Evolutionary conservation across 2,329 filamentous ascomycete genomes (phyloP).

Genomic region (Thielaviopsis ethacetica): DNA sequence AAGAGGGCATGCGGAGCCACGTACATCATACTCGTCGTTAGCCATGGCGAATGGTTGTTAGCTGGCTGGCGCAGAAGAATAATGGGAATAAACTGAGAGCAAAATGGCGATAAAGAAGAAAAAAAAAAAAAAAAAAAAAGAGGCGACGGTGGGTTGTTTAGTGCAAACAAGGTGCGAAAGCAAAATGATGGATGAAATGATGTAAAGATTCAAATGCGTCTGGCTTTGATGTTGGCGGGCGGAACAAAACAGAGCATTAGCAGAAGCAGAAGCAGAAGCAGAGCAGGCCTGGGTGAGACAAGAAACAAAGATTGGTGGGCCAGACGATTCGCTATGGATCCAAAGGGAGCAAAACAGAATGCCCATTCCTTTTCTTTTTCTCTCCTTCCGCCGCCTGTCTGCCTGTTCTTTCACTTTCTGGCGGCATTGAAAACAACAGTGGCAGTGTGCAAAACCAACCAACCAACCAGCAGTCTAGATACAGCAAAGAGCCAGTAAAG

Average conservation of each 20-base stretch:
- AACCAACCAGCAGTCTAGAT: neutral
- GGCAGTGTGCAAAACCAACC: neutral
- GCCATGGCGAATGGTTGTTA: constrained; percentile 50
- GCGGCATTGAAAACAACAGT: too few relatives aligned
- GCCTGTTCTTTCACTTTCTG: neutral
- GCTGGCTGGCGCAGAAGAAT: constrained; percentile 12
- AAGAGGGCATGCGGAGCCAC: constrained; percentile 13
- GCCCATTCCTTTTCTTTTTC: neutral
- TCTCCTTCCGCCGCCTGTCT: neutral
- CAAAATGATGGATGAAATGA: constrained; percentile 7
- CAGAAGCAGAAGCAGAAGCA: too few relatives aligned
- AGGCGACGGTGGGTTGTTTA: constrained; percentile 8
- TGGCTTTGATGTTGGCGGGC: constrained; percentile 1
- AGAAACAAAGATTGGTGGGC: neutral
- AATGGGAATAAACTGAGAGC: neutral
- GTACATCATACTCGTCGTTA: constrained; percentile 99
- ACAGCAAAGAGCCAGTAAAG: neutral
- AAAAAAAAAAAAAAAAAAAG: constrained; percentile 1
- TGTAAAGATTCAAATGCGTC: constrained; percentile 7
- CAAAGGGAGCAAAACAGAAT: neutral
- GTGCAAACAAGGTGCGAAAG: constrained; percentile 1
- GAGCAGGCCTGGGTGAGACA: neutral
- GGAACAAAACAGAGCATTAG: neutral
- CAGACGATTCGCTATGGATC: neutral
- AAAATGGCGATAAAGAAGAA: constrained; percentile 1